Evolutionary conservation across 208 protist genomes (phyloP), one percentile per base, ranked within the genome.

Genomic region (Strigomonas culicis): DNA sequence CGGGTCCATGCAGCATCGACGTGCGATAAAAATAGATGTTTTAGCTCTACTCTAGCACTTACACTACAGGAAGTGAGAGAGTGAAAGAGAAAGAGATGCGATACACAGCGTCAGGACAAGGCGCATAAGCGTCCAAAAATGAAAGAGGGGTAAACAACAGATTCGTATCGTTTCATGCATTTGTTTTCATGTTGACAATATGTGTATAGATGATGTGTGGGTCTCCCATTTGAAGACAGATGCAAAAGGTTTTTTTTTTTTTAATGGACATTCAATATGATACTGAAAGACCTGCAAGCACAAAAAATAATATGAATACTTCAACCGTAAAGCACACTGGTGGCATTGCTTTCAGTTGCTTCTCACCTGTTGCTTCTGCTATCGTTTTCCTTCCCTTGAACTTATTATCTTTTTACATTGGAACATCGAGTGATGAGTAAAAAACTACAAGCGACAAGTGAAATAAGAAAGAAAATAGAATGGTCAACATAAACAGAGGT

Each of bases 81-180:
- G 31, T 47, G 24, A 52, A 7, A 30, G 55, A 69, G 30, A 47
- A 28, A 43, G 22, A 56, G 36, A 50, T 4, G 46, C 2, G 19
- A 10, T 6, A 15, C 63, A 43, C 8, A 0, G 51, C 8, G 13
- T 53, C 8, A 51, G 50, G 62, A 31, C 39, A 52, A 51, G 51
- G 44, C 22, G 43, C 11, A n/a, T 60, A 53, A 13, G 8, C n/a
- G 41, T 19, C 41, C 41, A 47, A 47, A 50, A 50, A 43, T 7
- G 31, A 44, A 49, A 59, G 67, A 15, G 63, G 11, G 28, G 15
- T 8, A 31, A 53, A 70, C 39, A 43, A 52, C 6, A 43, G n/a
- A n/a, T n/a, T n/a, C n/a, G n/a, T n/a, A n/a, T n/a, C n/a, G n/a
- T 31, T 55, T 32, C 0, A 70, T 46, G 31, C 22, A 53, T 11